Conservation (phyloP, 768 basidiomycete species). For the Crassisporium funariophilum region DNA sequence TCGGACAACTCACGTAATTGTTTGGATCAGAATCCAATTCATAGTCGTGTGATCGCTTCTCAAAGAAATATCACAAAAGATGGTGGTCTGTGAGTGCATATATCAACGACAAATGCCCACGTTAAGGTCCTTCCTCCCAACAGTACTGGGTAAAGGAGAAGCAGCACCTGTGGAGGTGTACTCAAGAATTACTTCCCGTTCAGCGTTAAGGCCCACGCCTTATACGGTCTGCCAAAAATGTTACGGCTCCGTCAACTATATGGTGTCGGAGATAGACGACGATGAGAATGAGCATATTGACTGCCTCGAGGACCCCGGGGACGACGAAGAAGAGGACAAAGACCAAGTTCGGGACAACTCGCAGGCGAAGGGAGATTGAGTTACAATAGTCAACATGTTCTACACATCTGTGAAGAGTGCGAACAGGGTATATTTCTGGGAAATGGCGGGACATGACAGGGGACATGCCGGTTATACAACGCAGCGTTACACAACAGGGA, state of each 20-base stretch:
- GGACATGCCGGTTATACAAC: no score
- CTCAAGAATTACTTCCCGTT: conserved; percentile 4
- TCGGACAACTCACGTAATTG: no score
- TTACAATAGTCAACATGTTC: no score
- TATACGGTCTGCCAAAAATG: conserved; percentile 12
- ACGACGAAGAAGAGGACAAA: background rate
- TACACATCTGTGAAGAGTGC: no score
- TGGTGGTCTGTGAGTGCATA: background rate
- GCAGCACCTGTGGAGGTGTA: conserved; percentile 5
- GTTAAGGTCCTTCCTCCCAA: no score
- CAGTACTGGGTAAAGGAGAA: background rate
- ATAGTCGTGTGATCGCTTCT: no score
- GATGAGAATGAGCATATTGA: background rate
- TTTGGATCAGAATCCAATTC: no score
- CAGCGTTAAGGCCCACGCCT: conserved; percentile 7
- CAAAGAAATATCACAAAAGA: no score
- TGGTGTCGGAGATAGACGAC: background rate
- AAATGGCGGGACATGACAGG: no score
- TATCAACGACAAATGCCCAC: background rate
- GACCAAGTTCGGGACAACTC: background rate
- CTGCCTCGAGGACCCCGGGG: background rate
- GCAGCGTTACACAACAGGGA: no score
- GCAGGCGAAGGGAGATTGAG: background rate
- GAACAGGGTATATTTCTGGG: no score
- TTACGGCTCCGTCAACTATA: background rate